These are phyloP conservation scores for Phytophthora pseudosyringae DNA, from an alignment of 352 stramenopile genomes.

Conservation along the genomic window DNA sequence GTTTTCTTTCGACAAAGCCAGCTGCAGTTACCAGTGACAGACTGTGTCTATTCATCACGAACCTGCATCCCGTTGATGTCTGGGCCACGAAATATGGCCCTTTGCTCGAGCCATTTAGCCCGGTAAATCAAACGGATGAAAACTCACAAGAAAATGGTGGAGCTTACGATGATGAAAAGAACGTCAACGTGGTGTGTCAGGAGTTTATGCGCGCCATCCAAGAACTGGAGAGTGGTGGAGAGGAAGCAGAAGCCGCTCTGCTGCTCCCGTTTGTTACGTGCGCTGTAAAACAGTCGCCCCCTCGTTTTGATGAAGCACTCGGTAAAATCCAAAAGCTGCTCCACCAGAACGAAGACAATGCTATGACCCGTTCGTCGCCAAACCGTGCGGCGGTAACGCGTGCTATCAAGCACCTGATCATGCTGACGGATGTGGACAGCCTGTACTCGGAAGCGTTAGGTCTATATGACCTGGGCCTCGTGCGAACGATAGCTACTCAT, in stretches of 20 bases:
- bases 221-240: constrained; percentile 27
- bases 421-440: constrained; percentile 72
- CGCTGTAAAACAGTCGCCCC: constrained; percentile 69
- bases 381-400: constrained; percentile 41
- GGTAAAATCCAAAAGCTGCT: constrained; percentile 47
- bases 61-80: constrained; percentile 68
- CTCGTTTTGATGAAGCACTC: constrained; percentile 55
- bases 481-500: constrained; percentile 64
- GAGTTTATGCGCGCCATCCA: constrained; percentile 47
- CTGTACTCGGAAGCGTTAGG: constrained; percentile 72
- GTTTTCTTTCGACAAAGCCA: constrained; percentile 38
- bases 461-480: constrained; percentile 71
- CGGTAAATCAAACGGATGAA: constrained; percentile 8
- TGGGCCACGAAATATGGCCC: constrained; percentile 74
- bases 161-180: constrained; percentile 19
- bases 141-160: background rate
- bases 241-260: constrained; percentile 38
- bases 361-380: background rate
- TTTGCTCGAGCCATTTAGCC: constrained; percentile 42
- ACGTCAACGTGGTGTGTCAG: constrained; percentile 68
- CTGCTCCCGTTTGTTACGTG: constrained; percentile 72
- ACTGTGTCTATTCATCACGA: constrained; percentile 80
- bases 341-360: constrained; percentile 2
- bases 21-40: constrained; percentile 58
- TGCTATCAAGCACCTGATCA: constrained; percentile 76